These are phyloP conservation scores for Pyrenophora seminiperda DNA, from an alignment of 2,329 filamentous ascomycete species.

Conservation along the genomic window DNA sequence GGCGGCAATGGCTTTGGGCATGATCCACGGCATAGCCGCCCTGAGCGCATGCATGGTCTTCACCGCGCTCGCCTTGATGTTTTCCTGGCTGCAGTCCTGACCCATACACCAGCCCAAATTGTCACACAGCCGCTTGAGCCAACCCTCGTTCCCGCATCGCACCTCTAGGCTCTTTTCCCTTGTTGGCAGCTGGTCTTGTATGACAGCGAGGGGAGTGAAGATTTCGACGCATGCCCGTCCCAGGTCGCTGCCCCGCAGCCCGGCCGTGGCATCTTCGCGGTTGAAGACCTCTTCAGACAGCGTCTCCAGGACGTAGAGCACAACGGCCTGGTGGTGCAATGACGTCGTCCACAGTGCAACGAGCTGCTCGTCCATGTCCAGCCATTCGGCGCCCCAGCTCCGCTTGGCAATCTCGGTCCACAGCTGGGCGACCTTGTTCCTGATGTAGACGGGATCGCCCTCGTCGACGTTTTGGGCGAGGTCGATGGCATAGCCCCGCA, in stretches of 20 bases:
- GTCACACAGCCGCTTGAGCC: constrained; percentile 77
- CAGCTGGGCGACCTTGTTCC: constrained; percentile 91
- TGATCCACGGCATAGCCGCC: constrained; percentile 84
- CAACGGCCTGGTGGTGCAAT: constrained; percentile 77
- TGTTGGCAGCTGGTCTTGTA: constrained; percentile 76
- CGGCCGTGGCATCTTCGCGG: constrained; percentile 84
- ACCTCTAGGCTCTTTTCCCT: constrained; percentile 71
- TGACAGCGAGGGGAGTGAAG: constrained; percentile 78
- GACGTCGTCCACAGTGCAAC: constrained; percentile 75
- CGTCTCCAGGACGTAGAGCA: constrained; percentile 85
- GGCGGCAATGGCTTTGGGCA: constrained; percentile 77
- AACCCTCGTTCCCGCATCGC: constrained; percentile 81
- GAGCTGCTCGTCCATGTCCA: constrained; percentile 87
- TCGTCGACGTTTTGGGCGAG: constrained; percentile 73
- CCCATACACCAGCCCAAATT: constrained; percentile 76
- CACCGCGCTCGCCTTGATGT: constrained; percentile 71
- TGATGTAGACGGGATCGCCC: constrained; percentile 78
- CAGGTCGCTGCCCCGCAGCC: constrained; percentile 79
- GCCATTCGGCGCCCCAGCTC: constrained; percentile 91
- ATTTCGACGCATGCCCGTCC: constrained; percentile 93
- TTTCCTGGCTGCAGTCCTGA: constrained; percentile 67
- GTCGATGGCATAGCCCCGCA: constrained; percentile 78
- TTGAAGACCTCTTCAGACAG: constrained; percentile 94
- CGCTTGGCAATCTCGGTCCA: constrained; percentile 96
- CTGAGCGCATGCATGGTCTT: constrained; percentile 79